Conservation (phyloP, 306 rosid species). For the Inga leiocalycina region DNA sequence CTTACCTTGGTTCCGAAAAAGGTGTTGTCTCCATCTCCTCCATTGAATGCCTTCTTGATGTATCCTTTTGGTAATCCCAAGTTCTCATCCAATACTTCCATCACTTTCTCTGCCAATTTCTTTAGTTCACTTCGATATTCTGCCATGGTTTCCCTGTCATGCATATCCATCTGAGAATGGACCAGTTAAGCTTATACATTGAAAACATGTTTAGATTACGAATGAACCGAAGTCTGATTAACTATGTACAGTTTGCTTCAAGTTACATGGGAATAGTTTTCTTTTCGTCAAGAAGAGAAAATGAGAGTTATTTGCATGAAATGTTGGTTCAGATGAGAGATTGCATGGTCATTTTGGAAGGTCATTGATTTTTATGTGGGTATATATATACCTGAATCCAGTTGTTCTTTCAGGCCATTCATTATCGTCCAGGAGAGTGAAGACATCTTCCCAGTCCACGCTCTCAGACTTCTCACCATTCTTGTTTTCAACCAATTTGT, state of each 20-base stretch:
- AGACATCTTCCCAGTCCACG: conserved; percentile 94
- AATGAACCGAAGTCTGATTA: background rate
- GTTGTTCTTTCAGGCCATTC: conserved; percentile 81
- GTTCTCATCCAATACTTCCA: conserved; percentile 95
- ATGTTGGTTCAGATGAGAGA: conserved; percentile 18
- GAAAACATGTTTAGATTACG: background rate
- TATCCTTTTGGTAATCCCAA: conserved; percentile 69
- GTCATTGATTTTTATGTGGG: conserved; percentile 15
- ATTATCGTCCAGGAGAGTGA: conserved; percentile 69
- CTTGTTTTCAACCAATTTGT: conserved; percentile 55
- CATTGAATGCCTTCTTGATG: conserved; percentile 76
- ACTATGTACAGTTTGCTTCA: background rate
- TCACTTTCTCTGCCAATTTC: conserved; percentile 66
- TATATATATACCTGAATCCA: conserved; percentile 63
- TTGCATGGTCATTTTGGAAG: background rate
- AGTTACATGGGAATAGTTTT: background rate
- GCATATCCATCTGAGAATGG: conserved; percentile 21
- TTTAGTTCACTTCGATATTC: conserved; percentile 72
- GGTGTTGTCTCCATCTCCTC: conserved; percentile 61
- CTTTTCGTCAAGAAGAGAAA: background rate
- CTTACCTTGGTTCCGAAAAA: conserved; percentile 98
- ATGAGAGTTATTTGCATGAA: conserved; percentile 6
- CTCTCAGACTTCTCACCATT: conserved; percentile 55
- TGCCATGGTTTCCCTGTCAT: conserved; percentile 78
- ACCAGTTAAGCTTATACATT: conserved; percentile 23